phyloP scores from a whole-genome alignment of 2,329 filamentous ascomycete species.

The Fusarium torreyae region DNA sequence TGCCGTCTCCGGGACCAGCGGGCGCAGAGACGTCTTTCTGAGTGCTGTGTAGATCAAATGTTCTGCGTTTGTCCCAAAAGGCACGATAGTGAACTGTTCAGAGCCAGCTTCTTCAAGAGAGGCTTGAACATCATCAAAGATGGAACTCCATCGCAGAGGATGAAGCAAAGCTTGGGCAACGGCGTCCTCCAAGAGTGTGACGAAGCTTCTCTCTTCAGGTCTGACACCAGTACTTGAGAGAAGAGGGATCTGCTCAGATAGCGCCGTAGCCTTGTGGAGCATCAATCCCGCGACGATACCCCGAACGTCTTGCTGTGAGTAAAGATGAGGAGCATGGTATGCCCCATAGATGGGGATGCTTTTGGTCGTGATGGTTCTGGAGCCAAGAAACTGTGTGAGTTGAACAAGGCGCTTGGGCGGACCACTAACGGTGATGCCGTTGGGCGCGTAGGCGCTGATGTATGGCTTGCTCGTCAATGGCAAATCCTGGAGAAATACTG shows the following conservation, averaged over 20 bases:
- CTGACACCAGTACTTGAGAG: slow-evolving; percentile 20
- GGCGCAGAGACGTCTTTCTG: slow-evolving; percentile 32
- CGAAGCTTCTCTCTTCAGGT: slow-evolving; percentile 33
- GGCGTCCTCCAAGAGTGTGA: slow-evolving; percentile 29
- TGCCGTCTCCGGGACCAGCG: slow-evolving; percentile 7
- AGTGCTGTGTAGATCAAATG: slow-evolving; percentile 43
- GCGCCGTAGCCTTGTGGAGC: background rate
- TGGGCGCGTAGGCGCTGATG: slow-evolving; percentile 42
- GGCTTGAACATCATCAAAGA: slow-evolving; percentile 22
- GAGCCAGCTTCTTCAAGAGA: slow-evolving; percentile 7
- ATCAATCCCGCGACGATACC: slow-evolving; percentile 18
- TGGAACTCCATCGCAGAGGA: slow-evolving; percentile 33
- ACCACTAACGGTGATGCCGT: slow-evolving; percentile 39
- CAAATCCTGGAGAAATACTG: background rate
- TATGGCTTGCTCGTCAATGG: slow-evolving; percentile 38
- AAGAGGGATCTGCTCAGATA: slow-evolving; percentile 20
- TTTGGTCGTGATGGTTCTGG: slow-evolving; percentile 22
- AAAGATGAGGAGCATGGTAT: slow-evolving; percentile 41
- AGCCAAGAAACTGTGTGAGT: slow-evolving; percentile 14
- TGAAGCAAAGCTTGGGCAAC: slow-evolving; percentile 30
- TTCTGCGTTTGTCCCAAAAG: slow-evolving; percentile 34
- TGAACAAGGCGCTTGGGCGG: slow-evolving; percentile 34
- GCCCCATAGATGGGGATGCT: slow-evolving; percentile 39
- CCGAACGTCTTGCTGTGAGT: slow-evolving; percentile 32
- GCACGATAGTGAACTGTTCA: slow-evolving; percentile 20